phyloP scores from a whole-genome alignment of 1,284 basidiomycete species.

The Rhodotorula sp. region DNA sequence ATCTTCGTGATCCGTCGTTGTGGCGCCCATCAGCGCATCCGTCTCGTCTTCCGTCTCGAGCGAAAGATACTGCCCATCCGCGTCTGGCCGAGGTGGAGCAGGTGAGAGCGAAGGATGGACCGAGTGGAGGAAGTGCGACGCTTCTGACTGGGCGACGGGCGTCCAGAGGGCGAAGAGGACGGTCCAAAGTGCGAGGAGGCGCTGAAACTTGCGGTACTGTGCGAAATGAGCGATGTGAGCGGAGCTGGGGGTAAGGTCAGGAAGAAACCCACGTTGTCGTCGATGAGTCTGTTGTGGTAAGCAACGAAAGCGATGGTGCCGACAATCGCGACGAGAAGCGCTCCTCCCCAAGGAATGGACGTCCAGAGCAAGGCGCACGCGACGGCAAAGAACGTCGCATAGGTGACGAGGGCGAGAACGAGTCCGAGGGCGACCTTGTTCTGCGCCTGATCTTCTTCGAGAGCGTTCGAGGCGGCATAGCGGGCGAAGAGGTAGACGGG shows the following conservation, averaged over 20 bases:
- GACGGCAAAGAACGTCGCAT: slow-evolving; percentile 75
- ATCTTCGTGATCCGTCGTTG: neutral
- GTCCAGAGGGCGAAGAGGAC: slow-evolving; percentile 86
- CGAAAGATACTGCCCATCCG: neutral
- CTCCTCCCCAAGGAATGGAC: slow-evolving; percentile 56
- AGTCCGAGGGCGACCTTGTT: slow-evolving; percentile 82
- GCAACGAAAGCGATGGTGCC: slow-evolving; percentile 53
- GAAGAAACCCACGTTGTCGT: slow-evolving; percentile 55
- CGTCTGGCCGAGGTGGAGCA: neutral
- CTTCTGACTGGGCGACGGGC: slow-evolving; percentile 55
- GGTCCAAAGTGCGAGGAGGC: slow-evolving; percentile 80
- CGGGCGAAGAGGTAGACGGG: slow-evolving; percentile 75
- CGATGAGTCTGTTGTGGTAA: slow-evolving; percentile 76
- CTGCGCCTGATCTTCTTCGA: slow-evolving; percentile 77
- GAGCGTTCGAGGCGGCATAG: slow-evolving; percentile 58
- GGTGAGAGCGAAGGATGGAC: slow-evolving; percentile 13
- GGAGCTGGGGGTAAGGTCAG: neutral
- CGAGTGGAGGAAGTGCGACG: slow-evolving; percentile 21
- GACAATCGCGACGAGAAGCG: slow-evolving; percentile 45
- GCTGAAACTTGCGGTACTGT: slow-evolving; percentile 65
- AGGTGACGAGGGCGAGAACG: slow-evolving; percentile 68
- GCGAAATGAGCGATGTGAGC: neutral
- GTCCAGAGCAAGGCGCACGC: slow-evolving; percentile 76
- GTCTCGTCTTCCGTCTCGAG: neutral
- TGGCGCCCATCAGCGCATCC: neutral